phyloP scores from a whole-genome alignment of 495 filamentous ascomycete genomes.

The Penicillium atrosanguineum region DNA sequence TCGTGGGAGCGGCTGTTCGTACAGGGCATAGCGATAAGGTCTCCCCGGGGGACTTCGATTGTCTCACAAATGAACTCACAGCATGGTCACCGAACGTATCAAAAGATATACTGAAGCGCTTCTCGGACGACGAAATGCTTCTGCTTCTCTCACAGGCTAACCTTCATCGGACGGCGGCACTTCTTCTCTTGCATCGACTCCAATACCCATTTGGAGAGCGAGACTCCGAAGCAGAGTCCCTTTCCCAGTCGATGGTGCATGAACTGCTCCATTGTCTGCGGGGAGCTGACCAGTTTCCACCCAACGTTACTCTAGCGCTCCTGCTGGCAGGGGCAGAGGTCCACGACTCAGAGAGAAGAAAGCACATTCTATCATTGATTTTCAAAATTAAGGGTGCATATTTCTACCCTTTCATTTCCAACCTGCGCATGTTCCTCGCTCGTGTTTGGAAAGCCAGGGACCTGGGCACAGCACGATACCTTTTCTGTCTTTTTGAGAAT shows the following conservation, averaged over 20 bases:
- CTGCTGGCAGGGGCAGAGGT: slow-evolving; percentile 7
- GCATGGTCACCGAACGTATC: neutral
- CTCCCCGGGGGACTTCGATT: neutral
- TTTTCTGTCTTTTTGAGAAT: slow-evolving; percentile 7
- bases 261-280: slow-evolving; percentile 5
- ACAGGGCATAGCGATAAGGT: neutral
- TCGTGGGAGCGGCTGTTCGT: slow-evolving; percentile 4
- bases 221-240: slow-evolving; percentile 1
- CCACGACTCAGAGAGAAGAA: neutral
- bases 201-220: slow-evolving; percentile 7
- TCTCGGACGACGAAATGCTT: slow-evolving; percentile 5
- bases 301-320: slow-evolving; percentile 5
- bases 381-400: neutral
- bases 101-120: neutral
- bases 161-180: slow-evolving; percentile 3
- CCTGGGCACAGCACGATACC: slow-evolving; percentile 7
- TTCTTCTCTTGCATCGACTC: slow-evolving; percentile 8
- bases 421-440: slow-evolving; percentile 7
- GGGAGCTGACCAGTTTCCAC: slow-evolving; percentile 1
- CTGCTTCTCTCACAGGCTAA: slow-evolving; percentile 6
- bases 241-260: slow-evolving; percentile 1
- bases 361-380: slow-evolving; percentile 6
- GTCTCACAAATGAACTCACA: neutral
- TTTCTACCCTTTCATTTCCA: slow-evolving; percentile 11
- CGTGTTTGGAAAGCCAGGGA: slow-evolving; percentile 9